A percentile compares a stretch with the other conserved stretches of the same genome.
Conservation (phyloP, 2,329 filamentous ascomycete species). For the Elsinoe necatrix region DNA sequence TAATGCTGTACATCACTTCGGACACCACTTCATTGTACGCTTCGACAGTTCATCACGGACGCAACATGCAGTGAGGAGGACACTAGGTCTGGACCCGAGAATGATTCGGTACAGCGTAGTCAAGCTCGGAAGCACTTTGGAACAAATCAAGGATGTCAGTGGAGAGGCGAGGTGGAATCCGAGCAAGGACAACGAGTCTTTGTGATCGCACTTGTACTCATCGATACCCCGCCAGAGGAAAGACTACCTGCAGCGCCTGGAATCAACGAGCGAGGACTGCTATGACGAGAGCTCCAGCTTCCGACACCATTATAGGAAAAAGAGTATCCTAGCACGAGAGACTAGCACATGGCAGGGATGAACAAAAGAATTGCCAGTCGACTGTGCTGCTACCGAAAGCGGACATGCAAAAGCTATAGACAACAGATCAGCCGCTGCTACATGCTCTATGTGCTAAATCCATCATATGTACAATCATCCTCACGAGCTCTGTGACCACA, state of each 20-base stretch:
- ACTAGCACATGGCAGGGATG: background rate
- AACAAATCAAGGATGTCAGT: slow-evolving; percentile 51
- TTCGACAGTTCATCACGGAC: slow-evolving; percentile 71
- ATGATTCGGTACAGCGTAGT: slow-evolving; percentile 84
- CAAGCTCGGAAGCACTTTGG: slow-evolving; percentile 64
- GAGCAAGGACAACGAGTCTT: slow-evolving; percentile 22
- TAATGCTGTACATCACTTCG: slow-evolving; percentile 72
- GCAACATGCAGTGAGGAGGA: slow-evolving; percentile 66
- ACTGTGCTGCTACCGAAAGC: background rate
- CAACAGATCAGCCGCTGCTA: background rate
- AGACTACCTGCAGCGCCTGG: too few relatives aligned
- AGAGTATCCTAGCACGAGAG: background rate
- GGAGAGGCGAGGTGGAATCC: slow-evolving; percentile 46
- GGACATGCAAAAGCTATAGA: background rate
- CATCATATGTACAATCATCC: background rate
- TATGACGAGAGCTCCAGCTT: too few relatives aligned
- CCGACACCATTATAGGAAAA: too few relatives aligned
- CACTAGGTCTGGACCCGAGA: slow-evolving; percentile 75
- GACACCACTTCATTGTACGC: slow-evolving; percentile 97
- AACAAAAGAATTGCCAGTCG: background rate
- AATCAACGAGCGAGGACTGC: background rate
- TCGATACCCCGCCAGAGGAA: too few relatives aligned
- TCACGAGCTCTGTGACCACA: slow-evolving; percentile 17
- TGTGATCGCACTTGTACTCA: background rate
- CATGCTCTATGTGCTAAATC: background rate